Evolutionary conservation across 2,329 filamentous ascomycete genomes (phyloP).

Genomic region (Pseudogymnoascus sp.): DNA sequence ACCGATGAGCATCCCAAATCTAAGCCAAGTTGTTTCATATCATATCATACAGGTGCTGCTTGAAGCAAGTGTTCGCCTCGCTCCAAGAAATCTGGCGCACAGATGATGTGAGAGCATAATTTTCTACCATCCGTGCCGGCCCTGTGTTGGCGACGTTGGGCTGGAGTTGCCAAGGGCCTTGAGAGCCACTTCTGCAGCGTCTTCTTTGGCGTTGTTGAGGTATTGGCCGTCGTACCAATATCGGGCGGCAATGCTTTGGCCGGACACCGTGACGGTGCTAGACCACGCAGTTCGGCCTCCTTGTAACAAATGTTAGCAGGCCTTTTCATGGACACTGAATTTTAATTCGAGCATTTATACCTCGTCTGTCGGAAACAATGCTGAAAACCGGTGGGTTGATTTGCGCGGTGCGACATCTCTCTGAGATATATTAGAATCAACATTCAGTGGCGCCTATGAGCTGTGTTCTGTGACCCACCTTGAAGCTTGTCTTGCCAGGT

Average conservation of each 20-base stretch:
- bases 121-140: slow-evolving; percentile 30
- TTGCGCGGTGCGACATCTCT: slow-evolving; percentile 47
- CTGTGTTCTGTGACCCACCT: slow-evolving; percentile 28
- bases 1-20: neutral
- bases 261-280: slow-evolving; percentile 64
- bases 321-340: neutral
- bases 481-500: slow-evolving; percentile 33
- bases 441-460: slow-evolving; percentile 21
- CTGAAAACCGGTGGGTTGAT: slow-evolving; percentile 52
- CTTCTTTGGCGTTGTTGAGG: slow-evolving; percentile 79
- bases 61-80: slow-evolving; percentile 3
- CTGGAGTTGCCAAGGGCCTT: slow-evolving; percentile 42
- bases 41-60: slow-evolving; percentile 10
- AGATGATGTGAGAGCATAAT: slow-evolving; percentile 7
- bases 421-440: slow-evolving; percentile 32
- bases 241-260: slow-evolving; percentile 57
- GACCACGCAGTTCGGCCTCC: slow-evolving; percentile 90
- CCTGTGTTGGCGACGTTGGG: slow-evolving; percentile 35
- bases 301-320: slow-evolving; percentile 32
- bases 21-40: slow-evolving; percentile 9
- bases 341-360: slow-evolving; percentile 35
- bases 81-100: slow-evolving; percentile 4
- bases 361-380: slow-evolving; percentile 66
- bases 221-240: slow-evolving; percentile 91
- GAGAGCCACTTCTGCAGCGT: slow-evolving; percentile 77